Evolutionary conservation across 2,329 filamentous ascomycete species (phyloP), one percentile per base, ranked within the genome.

Genomic region (Xenoacremonium recifei): DNA sequence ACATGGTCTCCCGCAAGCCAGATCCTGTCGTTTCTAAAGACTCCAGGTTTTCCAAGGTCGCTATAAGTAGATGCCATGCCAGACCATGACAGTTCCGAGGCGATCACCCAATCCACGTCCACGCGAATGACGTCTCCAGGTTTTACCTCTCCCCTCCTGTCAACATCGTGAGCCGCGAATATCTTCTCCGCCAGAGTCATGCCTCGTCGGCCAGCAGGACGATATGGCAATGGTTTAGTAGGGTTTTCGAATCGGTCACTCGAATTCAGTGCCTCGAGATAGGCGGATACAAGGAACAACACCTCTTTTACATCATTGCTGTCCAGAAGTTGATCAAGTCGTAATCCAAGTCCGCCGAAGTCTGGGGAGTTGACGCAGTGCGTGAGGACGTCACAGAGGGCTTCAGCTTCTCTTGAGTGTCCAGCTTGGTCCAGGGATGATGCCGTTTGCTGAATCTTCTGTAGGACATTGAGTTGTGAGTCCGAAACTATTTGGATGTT

Each of bases 1-100:
- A 69, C 62, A 46, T 76, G 72, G 49, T 76, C 73, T 2, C 67
- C 67, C 0, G 71, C 72, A 5, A 77, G 61, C 73, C 72, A 76
- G 48, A 76, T 67, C 0, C 72, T 58, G 46, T 75, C 71, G 39
- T 75, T 76, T 7, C 73, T 68, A 44, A 65, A 73, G n/a, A 72
- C 69, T 4, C 65, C 63, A 1, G 69, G 68, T 11, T 55, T 48
- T 3, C 68, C 67, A 6, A 75, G 50, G 4, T 54, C 39, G 4
- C 69, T 55, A 47, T 71, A 70, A 4, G 64, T 68, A 29, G 53
- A 53, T 21, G 65, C 60, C 70, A 74, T 74, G 30, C 64, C 61
- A 27, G 45, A 44, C 70, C 70, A 74, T 6, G 62, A 66, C 2
- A 64, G 54, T 41, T 75, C 71, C 4, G 63, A 68, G 3, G 71